These are phyloP conservation scores for Trypanosoma vivax DNA, from an alignment of 208 protist genomes.

Conservation along the genomic window DNA sequence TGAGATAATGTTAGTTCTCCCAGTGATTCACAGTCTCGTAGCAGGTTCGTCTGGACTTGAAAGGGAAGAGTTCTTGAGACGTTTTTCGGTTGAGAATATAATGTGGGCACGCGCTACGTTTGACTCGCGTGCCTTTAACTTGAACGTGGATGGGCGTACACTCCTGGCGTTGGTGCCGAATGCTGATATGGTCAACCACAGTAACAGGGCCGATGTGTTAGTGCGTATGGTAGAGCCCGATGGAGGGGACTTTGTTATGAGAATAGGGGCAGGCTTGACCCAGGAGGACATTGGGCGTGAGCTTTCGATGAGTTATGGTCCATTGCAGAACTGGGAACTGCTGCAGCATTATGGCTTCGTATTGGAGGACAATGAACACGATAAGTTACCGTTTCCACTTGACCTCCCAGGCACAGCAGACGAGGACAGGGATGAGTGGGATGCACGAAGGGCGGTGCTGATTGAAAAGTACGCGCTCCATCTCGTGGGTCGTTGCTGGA, in stretches of 20 bases:
- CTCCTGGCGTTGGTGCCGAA: constrained; percentile 68
- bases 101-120: constrained; percentile 82
- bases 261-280: constrained; percentile 56
- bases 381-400: constrained; percentile 81
- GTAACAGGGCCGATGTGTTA: constrained; percentile 71
- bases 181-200: constrained; percentile 90
- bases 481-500: constrained; percentile 51
- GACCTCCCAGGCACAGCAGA: constrained; percentile 9
- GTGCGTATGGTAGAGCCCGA: constrained; percentile 56
- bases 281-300: constrained; percentile 57
- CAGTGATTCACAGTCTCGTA: constrained; percentile 29
- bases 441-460: constrained; percentile 37
- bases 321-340: constrained; percentile 90
- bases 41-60: constrained; percentile 16
- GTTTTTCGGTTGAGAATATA: constrained; percentile 49
- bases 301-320: constrained; percentile 92
- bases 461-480: constrained; percentile 42
- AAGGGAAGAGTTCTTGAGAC: constrained; percentile 10
- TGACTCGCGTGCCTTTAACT: constrained; percentile 86
- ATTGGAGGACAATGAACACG: constrained; percentile 65
- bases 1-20: constrained; percentile 30
- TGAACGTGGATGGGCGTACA: constrained; percentile 70
- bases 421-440: constrained; percentile 24
- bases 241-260: constrained; percentile 76
- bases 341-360: constrained; percentile 90